Base-by-base conservation (phyloP, 2,329 filamentous ascomycete genomes). In the Ophiostoma piceae region DNA sequence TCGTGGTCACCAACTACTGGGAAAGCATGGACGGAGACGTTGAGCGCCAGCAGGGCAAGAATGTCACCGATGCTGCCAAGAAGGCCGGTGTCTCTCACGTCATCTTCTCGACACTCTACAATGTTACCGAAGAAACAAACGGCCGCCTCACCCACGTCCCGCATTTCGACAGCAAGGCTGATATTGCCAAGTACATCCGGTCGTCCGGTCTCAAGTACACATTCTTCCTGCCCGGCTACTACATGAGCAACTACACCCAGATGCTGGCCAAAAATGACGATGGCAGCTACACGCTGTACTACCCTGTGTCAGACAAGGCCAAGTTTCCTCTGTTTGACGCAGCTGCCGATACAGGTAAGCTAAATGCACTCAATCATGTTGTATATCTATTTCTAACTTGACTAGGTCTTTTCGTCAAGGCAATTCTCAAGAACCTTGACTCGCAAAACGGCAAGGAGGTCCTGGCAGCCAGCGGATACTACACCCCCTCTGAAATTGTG, bases 161-260 rank as follows among this genome's bases (percentile, higher is more conserved):
- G 11, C 51, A 57, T n/a, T 57, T 57, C 22, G 51, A 57, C 22
- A 57, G 51, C 22, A 57, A 57, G 51, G 51, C 51, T 26, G 51
- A 57, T 57, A n/a, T 57, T 7, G 51, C 51, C n/a, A 57, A 57
- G 51, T 57, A 57, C 51, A 57, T 57, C n/a, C 51, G 51, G 51
- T 22, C 51, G 51, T 57, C 51, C 9, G 51, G 51, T 1, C 51
- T 57, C 51, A 57, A 26, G 12, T 57, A 26, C n/a, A 57, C 51
- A 2, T 26, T 57, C 12, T n/a, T 57, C n/a, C n/a, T 57, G 8
- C 51, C 51, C 12, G 51, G 51, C 51, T 57, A 57, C 22, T 57
- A 57, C n/a, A 57, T 57, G 51, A 57, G n/a, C 51, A 57, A 57
- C 22, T 57, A 26, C 8, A 57, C 51, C 11, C 51, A 16, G n/a